Evolutionary conservation across 2,329 filamentous ascomycete genomes (phyloP).

Genomic region (Aspergillus pseudoviridinutans): DNA sequence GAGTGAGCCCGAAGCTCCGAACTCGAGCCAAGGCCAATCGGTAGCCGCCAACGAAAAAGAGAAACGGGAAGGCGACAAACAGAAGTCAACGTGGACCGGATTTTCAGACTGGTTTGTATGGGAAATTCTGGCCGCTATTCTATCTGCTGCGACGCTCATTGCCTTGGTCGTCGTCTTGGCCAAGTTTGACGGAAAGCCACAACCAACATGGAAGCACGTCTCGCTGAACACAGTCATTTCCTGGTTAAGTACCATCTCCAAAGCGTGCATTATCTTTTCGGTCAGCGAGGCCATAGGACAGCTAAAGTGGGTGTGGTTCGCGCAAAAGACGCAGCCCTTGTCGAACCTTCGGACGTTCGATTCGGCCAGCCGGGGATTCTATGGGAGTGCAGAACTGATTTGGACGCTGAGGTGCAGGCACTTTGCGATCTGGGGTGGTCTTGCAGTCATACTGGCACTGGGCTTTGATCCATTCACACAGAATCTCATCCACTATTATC

Average conservation of each 20-base stretch:
- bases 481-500: slow-evolving; percentile 11
- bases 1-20: too few species aligned
- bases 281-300: slow-evolving; percentile 13
- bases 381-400: slow-evolving; percentile 9
- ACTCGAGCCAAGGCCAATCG: too few species aligned
- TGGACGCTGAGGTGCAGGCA: slow-evolving; percentile 11
- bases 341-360: slow-evolving; percentile 9
- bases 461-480: slow-evolving; percentile 15
- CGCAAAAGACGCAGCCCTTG: slow-evolving; percentile 4
- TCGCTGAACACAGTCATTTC: slow-evolving; percentile 15
- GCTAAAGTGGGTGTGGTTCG: slow-evolving; percentile 18
- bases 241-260: slow-evolving; percentile 13
- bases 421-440: slow-evolving; percentile 9
- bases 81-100: background rate
- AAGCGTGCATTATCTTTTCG: slow-evolving; percentile 8
- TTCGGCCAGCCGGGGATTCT: slow-evolving; percentile 10
- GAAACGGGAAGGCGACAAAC: too few species aligned
- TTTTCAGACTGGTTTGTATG: background rate
- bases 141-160: background rate
- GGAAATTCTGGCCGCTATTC: background rate
- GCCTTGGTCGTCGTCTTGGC: slow-evolving; percentile 8
- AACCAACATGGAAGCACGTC: slow-evolving; percentile 9
- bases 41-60: too few species aligned
- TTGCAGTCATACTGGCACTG: slow-evolving; percentile 9
- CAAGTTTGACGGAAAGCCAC: slow-evolving; percentile 6